A percentile compares a stretch with the other conserved stretches of the same genome.
Conservation (phyloP, 2,329 filamentous ascomycete genomes). For the Teratosphaeriaceae sp. region DNA sequence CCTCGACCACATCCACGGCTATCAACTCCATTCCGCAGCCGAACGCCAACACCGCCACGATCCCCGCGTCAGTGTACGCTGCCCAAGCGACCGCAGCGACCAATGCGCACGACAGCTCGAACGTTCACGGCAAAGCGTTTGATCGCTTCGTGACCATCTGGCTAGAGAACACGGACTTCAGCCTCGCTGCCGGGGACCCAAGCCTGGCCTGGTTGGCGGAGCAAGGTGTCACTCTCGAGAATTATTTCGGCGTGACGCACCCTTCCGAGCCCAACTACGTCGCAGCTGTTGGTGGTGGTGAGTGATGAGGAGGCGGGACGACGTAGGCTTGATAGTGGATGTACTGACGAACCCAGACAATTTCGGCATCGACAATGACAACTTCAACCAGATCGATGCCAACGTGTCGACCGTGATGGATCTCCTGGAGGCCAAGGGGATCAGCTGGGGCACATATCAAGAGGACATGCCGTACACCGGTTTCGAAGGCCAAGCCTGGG, state of each 20-base stretch:
- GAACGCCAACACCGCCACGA: slow-evolving; percentile 44
- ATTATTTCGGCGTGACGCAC: slow-evolving; percentile 52
- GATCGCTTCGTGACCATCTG: slow-evolving; percentile 63
- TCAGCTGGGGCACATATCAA: slow-evolving; percentile 58
- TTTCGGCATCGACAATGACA: slow-evolving; percentile 65
- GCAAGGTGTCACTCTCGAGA: slow-evolving; percentile 56
- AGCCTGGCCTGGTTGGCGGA: slow-evolving; percentile 53
- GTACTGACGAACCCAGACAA: no score
- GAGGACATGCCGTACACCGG: slow-evolving; percentile 72
- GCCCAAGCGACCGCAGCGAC: slow-evolving; percentile 57
- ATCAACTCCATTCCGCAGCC: slow-evolving; percentile 18
- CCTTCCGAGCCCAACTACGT: slow-evolving; percentile 73
- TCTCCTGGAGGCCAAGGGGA: slow-evolving; percentile 36
- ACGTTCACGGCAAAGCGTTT: slow-evolving; percentile 63
- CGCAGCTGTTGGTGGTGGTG: slow-evolving; percentile 59
- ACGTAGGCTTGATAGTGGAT: no score
- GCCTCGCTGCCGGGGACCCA: slow-evolving; percentile 56
- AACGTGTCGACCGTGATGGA: slow-evolving; percentile 37
- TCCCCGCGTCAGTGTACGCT: slow-evolving; percentile 44
- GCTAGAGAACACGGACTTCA: slow-evolving; percentile 63
- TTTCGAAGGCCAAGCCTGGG: slow-evolving; percentile 57
- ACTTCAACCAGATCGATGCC: slow-evolving; percentile 45
- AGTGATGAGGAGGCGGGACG: no score
- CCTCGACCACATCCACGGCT: not conserved
- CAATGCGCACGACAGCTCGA: slow-evolving; percentile 51